Conservation (phyloP, 805 yeast species). For the Hanseniaspora clermontiae region DNA sequence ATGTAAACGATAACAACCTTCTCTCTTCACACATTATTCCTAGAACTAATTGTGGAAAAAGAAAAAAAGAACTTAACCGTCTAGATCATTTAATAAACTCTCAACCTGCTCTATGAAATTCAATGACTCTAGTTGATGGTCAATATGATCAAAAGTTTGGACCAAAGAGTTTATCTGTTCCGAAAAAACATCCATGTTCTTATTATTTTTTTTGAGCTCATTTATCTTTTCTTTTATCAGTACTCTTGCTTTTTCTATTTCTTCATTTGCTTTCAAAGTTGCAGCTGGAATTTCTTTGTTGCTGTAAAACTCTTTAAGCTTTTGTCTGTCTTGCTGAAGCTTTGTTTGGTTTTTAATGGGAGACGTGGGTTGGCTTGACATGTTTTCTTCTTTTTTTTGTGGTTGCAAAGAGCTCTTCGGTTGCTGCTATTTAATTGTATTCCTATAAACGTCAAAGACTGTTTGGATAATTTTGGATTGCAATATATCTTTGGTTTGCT, state of each 20-base stretch:
- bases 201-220: neutral
- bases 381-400: neutral
- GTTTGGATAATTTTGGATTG: no score
- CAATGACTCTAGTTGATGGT: neutral
- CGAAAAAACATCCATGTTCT: neutral
- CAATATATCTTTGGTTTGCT: no score
- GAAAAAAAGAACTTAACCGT: neutral
- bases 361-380: neutral
- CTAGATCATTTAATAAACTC: neutral
- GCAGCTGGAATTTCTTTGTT: neutral
- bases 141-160: neutral
- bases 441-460: no score
- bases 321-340: conserved; percentile 10
- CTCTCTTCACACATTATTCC: no score
- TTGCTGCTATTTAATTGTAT: no score
- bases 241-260: neutral
- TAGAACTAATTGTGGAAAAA: no score
- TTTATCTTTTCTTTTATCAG: neutral
- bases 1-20: no score
- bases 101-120: neutral
- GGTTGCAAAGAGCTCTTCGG: no score
- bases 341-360: neutral
- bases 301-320: conserved; percentile 7
- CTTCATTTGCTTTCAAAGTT: neutral
- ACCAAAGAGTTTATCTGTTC: neutral